A percentile compares a stretch with the other conserved stretches of the same genome.
Evolutionary conservation across 73 alveolate genomes (phyloP).

Genomic region (Paramecium sexaurelia): DNA sequence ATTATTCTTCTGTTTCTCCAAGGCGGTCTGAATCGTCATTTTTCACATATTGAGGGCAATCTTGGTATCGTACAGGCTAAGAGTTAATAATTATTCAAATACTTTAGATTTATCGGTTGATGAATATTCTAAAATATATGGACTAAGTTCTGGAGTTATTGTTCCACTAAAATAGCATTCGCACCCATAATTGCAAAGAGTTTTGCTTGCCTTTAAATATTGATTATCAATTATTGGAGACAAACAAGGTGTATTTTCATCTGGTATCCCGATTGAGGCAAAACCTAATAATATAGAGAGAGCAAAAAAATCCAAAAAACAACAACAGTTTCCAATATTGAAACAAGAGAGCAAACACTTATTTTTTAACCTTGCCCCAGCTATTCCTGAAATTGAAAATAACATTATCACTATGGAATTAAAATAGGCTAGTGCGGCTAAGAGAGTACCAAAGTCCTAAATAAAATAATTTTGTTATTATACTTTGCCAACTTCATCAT

Average conservation of each 20-base stretch:
- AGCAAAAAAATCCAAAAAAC: too few species aligned
- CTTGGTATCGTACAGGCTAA: neutral
- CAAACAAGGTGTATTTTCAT: too few species aligned
- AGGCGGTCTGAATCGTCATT: too few species aligned
- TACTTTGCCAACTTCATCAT: too few species aligned
- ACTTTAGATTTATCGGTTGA: neutral
- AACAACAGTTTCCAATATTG: neutral
- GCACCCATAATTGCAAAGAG: neutral
- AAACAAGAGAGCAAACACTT: neutral
- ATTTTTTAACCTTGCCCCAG: neutral
- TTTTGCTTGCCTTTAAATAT: too few species aligned
- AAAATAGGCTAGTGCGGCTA: too few species aligned
- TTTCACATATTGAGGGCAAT: neutral
- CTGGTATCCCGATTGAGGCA: too few species aligned
- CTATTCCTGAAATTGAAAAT: neutral
- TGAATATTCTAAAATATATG: neutral
- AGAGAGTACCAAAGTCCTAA: too few species aligned
- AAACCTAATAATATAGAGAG: neutral
- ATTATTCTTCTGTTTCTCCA: neutral
- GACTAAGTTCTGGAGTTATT: neutral
- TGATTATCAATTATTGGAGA: too few species aligned
- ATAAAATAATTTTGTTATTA: too few species aligned
- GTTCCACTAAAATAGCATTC: neutral
- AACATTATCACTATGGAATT: neutral
- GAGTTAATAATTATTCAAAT: neutral